Evolutionary conservation across 345 rosid genomes (phyloP).

Genomic region (Ricinus communis): DNA sequence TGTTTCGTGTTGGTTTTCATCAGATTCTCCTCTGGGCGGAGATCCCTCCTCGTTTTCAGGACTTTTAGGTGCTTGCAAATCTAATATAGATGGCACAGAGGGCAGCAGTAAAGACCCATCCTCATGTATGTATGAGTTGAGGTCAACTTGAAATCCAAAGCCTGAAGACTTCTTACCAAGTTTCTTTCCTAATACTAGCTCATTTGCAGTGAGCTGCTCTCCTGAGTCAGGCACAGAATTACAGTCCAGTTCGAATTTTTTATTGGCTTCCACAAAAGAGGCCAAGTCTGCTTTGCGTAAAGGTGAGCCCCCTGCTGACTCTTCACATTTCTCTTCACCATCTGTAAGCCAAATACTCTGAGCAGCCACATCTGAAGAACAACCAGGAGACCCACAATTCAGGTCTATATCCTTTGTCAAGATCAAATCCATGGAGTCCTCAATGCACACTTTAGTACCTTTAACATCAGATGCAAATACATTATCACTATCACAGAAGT

Average conservation of each 20-base stretch:
- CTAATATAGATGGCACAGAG: constrained; percentile 15
- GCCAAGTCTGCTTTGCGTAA: background rate
- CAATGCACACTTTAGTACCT: background rate
- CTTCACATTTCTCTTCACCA: constrained; percentile 20
- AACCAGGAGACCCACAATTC: constrained; percentile 17
- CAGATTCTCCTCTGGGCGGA: constrained; percentile 39
- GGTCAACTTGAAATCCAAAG: constrained; percentile 22
- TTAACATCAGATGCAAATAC: constrained; percentile 4
- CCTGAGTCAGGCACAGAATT: constrained; percentile 9
- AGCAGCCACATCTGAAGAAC: constrained; percentile 17
- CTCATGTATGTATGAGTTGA: constrained; percentile 26
- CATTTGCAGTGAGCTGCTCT: constrained; percentile 12
- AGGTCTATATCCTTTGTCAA: constrained; percentile 11
- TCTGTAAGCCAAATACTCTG: constrained; percentile 2
- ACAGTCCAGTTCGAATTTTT: constrained; percentile 7
- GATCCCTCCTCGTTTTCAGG: constrained; percentile 46
- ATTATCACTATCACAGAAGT: constrained; percentile 5
- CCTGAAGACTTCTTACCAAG: background rate
- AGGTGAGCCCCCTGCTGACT: background rate
- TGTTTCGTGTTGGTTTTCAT: constrained; percentile 37
- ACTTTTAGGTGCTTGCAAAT: constrained; percentile 36
- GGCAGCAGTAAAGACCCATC: constrained; percentile 19
- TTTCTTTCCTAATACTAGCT: constrained; percentile 12
- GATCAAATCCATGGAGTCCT: constrained; percentile 10
- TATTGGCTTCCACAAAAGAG: background rate